phyloP scores from a whole-genome alignment of 371 early-diverging fungal species.

The Mortierella sp. region DNA sequence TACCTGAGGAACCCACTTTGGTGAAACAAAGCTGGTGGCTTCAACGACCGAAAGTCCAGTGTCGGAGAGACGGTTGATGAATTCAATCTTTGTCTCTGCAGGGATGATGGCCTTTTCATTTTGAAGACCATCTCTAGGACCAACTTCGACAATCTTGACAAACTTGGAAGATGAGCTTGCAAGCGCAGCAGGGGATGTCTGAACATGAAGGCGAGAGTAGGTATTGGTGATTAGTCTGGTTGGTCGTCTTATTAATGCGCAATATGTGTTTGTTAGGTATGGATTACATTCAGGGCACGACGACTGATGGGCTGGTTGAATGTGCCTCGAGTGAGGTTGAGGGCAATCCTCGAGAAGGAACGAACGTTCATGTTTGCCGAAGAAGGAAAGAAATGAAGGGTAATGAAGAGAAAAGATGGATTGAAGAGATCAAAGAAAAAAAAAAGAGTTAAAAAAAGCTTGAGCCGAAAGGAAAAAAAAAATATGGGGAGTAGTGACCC shows the following conservation, averaged over 20 bases:
- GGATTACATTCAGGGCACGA: conserved; percentile 42
- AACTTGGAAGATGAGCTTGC: conserved; percentile 32
- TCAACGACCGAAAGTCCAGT: conserved; percentile 92
- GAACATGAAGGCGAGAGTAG: neutral
- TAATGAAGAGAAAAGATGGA: conserved; percentile 6
- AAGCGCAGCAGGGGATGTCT: conserved; percentile 35
- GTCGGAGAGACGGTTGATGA: conserved; percentile 86
- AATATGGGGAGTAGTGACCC: neutral
- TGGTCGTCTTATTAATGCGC: neutral
- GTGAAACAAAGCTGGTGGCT: conserved; percentile 96
- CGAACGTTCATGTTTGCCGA: conserved; percentile 33
- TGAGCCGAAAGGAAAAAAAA: neutral
- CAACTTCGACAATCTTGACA: conserved; percentile 92
- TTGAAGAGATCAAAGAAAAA: conserved; percentile 7
- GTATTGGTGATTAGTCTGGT: neutral
- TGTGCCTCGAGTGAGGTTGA: conserved; percentile 41
- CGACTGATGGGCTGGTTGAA: conserved; percentile 32
- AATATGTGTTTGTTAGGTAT: neutral
- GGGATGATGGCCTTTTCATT: conserved; percentile 92
- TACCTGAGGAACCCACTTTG: conserved; percentile 98
- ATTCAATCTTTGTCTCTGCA: conserved; percentile 82
- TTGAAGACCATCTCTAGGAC: conserved; percentile 98
- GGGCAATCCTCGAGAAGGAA: conserved; percentile 36
- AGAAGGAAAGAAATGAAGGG: neutral
- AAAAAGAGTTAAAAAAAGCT: conserved; percentile 5